These are phyloP conservation scores for Melastoma malabathricum DNA, from an alignment of 345 rosid genomes.

Conservation along the genomic window DNA sequence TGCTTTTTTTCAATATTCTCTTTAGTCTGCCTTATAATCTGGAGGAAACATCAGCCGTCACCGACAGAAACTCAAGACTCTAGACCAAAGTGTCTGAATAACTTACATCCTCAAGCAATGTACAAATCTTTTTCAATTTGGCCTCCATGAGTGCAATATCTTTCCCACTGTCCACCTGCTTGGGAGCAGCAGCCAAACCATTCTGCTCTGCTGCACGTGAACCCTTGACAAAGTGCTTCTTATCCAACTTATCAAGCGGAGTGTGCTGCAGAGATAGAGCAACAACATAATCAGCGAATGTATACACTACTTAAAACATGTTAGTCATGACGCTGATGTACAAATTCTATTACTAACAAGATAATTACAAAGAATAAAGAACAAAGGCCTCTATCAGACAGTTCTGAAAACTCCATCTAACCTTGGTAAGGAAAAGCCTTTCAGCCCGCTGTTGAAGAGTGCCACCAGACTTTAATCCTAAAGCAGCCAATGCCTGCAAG, in stretches of 20 bases:
- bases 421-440: conserved; percentile 93
- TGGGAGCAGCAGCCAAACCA: conserved; percentile 29
- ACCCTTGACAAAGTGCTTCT: conserved; percentile 79
- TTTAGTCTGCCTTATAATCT: conserved; percentile 65
- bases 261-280: conserved; percentile 40
- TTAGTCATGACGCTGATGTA: no score
- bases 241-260: conserved; percentile 70
- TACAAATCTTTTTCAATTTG: conserved; percentile 57
- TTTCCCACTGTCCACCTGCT: conserved; percentile 35
- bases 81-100: background rate
- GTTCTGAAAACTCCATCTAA: conserved; percentile 5
- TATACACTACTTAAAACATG: no score
- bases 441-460: conserved; percentile 84
- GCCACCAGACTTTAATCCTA: conserved; percentile 90
- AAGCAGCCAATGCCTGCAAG: conserved; percentile 64
- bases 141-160: conserved; percentile 67
- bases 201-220: conserved; percentile 37
- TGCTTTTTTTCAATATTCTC: conserved; percentile 90
- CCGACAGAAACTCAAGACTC: background rate
- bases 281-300: background rate
- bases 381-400: background rate
- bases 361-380: background rate
- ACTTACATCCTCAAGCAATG: conserved; percentile 58
- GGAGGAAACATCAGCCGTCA: conserved; percentile 3
- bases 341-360: background rate